Base-by-base conservation (phyloP, 441 rosid genomes). In the Omphalea diandra region DNA sequence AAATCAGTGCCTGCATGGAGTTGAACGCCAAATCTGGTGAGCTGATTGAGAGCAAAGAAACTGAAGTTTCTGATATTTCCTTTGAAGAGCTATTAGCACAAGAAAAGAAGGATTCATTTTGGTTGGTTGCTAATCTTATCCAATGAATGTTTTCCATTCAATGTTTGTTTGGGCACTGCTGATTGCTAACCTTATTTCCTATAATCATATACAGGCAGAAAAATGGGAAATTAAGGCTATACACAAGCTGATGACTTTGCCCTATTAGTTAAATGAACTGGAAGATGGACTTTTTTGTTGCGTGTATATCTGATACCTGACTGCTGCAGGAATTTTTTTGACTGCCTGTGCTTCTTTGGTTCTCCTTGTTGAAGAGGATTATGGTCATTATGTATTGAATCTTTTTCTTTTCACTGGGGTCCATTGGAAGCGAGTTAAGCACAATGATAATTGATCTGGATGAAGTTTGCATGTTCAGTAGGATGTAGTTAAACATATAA, bases 71-170 rank as follows among this genome's bases (percentile, higher is more conserved):
- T 38, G 94, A 89, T 69, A 93, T 90, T 38, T 90, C 97, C 50
- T 90, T 93, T 43, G 98, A 93, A 73, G 96, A 93, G 83, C 77
- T 93, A 70, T 60, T 93, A 79, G 98, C 90, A 40, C 90, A 85
- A 70, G 98, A 93, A 78, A 93, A 93, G 85, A 89, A 87, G 78
- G 96, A 90, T 79, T 77, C 89, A 10, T 93, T 89, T 79, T 93
- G 98, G 98, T 93, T 31, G 55, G 91, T 77, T 67, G 10, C 82
- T 24, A 8, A 50, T 70, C 75, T 43, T 38, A 18, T 31, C 38
- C 61, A 69, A 18, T 27, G 24, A 64, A 5, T 50, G 2, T 61
- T 65, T 55, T 58, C 65, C 3, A 2, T 63, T 14, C 4, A 32
- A 11, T 18, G 55, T 17, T 55, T 18, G 6, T 33, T 46, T 35